Evolutionary conservation across 345 rosid genomes (phyloP).

Genomic region (Lumnitzera racemosa): DNA sequence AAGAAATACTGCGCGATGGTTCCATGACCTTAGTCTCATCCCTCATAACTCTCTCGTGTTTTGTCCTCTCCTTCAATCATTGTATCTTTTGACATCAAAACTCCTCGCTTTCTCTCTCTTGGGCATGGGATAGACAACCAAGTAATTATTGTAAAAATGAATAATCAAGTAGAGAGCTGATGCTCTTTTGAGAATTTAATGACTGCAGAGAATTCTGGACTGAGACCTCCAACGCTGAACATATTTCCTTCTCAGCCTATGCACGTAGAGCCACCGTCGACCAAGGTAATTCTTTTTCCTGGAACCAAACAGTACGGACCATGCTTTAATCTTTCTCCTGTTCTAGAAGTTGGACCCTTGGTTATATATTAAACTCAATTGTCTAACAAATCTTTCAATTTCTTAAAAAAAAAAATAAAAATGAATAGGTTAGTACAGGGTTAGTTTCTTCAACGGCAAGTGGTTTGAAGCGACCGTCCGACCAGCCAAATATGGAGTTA

Average conservation of each 20-base stretch:
- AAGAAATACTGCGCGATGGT: neutral
- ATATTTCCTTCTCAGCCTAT: constrained; percentile 98
- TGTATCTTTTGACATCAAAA: neutral
- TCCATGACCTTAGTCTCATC: constrained; percentile 7
- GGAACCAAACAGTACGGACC: no score
- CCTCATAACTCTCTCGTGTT: constrained; percentile 6
- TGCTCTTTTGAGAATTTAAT: constrained; percentile 3
- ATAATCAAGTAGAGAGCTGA: neutral
- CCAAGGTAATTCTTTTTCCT: constrained; percentile 14
- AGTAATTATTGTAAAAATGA: neutral
- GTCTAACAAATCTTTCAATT: no score
- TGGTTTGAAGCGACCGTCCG: constrained; percentile 35
- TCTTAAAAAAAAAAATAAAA: neutral
- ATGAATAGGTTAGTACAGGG: constrained; percentile 9
- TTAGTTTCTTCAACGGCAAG: constrained; percentile 18
- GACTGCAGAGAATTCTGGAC: constrained; percentile 55
- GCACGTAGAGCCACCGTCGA: constrained; percentile 53
- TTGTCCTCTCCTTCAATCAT: constrained; percentile 14
- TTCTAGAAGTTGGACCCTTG: neutral
- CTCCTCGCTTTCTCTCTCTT: neutral
- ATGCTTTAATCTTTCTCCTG: neutral
- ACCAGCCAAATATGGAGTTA: constrained; percentile 21
- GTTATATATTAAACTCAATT: no score
- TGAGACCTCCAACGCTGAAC: constrained; percentile 95
- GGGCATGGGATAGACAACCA: neutral